phyloP scores from a whole-genome alignment of 2,329 filamentous ascomycete species.

The Aspergillus sclerotialis region DNA sequence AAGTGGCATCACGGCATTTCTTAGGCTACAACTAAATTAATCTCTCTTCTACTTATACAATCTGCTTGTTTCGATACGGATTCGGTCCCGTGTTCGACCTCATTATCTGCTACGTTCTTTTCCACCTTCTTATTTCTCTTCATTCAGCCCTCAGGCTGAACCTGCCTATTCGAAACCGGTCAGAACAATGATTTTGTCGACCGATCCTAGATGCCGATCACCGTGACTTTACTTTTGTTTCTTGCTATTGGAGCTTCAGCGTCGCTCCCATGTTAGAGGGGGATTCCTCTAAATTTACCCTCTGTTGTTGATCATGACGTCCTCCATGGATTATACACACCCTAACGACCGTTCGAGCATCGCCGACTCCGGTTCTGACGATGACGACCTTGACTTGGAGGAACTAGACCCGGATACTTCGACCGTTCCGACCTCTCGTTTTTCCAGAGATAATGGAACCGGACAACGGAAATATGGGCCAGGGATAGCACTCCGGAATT shows the following conservation, averaged over 20 bases:
- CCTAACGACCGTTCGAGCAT: slow-evolving; percentile 25
- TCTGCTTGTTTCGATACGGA: no score
- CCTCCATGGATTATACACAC: slow-evolving; percentile 30
- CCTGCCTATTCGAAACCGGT: no score
- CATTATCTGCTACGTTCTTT: no score
- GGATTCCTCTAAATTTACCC: slow-evolving; percentile 2
- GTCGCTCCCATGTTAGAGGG: slow-evolving; percentile 12
- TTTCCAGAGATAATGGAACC: slow-evolving; percentile 21
- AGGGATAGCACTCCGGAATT: slow-evolving; percentile 41
- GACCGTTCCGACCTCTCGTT: slow-evolving; percentile 10
- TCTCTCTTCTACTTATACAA: no score
- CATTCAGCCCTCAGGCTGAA: neutral
- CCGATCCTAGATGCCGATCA: slow-evolving; percentile 9
- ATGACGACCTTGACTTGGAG: slow-evolving; percentile 40
- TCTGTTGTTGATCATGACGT: slow-evolving; percentile 23
- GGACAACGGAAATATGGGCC: slow-evolving; percentile 25
- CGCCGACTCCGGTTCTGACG: slow-evolving; percentile 32
- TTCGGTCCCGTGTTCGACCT: no score
- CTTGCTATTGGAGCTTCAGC: slow-evolving; percentile 10
- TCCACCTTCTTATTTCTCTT: no score
- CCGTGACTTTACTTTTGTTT: slow-evolving; percentile 18
- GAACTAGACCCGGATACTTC: slow-evolving; percentile 37
- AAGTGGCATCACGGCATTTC: no score
- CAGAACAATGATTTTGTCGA: slow-evolving; percentile 13
- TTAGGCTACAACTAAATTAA: neutral